phyloP scores from a whole-genome alignment of 306 rosid species.

The Trifolium subterraneum region DNA sequence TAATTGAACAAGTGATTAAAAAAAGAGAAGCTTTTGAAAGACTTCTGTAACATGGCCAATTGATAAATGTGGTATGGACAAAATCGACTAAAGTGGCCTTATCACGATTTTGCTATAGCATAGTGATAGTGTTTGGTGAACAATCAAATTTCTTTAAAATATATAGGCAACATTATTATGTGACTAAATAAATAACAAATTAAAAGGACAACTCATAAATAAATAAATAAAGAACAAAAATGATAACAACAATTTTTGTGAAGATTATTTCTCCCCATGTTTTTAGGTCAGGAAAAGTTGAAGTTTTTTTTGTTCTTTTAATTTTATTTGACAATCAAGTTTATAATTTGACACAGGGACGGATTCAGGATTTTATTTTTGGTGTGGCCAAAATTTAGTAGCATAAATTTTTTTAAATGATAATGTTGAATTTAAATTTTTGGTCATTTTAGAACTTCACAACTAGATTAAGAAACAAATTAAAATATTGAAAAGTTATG shows the following conservation, averaged over 20 bases:
- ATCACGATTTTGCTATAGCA: neutral
- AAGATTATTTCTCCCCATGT: neutral
- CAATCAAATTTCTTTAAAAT: neutral
- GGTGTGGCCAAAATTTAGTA: too few relatives aligned
- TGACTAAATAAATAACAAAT: neutral
- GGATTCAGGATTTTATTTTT: too few relatives aligned
- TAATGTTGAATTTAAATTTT: too few relatives aligned
- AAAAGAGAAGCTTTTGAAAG: too few relatives aligned
- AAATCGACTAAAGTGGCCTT: neutral
- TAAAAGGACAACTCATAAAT: neutral
- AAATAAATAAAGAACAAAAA: too few relatives aligned
- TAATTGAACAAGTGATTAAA: too few relatives aligned
- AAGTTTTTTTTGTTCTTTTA: neutral
- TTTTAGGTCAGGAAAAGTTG: neutral
- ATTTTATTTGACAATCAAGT: too few relatives aligned
- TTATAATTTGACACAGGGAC: too few relatives aligned
- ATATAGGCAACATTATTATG: neutral
- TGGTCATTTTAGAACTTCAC: too few relatives aligned
- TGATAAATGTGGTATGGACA: neutral
- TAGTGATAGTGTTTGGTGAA: constrained; percentile 13
- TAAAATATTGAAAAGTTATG: too few relatives aligned
- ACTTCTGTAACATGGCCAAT: neutral
- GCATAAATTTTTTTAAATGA: too few relatives aligned
- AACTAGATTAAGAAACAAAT: too few relatives aligned
- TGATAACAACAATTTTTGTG: neutral